Evolutionary conservation across 768 basidiomycete genomes (phyloP).

Genomic region (Fistulinella prunicolor): DNA sequence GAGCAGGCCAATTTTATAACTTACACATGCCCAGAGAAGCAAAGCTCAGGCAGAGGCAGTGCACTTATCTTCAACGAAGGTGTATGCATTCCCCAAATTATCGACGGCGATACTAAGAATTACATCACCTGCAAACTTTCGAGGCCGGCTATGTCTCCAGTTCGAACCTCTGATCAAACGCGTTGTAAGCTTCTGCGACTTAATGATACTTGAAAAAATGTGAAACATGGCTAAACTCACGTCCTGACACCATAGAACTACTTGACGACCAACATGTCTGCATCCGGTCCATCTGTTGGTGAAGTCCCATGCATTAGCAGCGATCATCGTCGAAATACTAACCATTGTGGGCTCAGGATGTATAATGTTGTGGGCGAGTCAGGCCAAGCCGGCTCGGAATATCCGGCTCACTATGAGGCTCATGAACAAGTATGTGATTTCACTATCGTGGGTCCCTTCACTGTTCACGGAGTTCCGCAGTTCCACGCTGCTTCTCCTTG

Average conservation of each 20-base stretch:
- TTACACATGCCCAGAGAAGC: conserved; percentile 2
- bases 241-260: neutral
- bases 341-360: too few relatives aligned
- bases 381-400: neutral
- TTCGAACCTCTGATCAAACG: neutral
- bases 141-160: neutral
- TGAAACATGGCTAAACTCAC: too few relatives aligned
- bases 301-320: too few relatives aligned
- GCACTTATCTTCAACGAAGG: conserved; percentile 2
- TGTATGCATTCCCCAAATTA: neutral
- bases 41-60: conserved; percentile 9
- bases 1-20: too few relatives aligned
- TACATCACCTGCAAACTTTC: neutral
- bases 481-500: conserved; percentile 17
- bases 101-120: neutral
- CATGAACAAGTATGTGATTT: conserved; percentile 9
- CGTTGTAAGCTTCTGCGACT: neutral
- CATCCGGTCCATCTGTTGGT: too few relatives aligned
- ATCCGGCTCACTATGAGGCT: conserved; percentile 3
- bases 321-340: neutral
- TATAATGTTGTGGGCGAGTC: conserved; percentile 1
- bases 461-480: conserved; percentile 21
- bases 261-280: too few relatives aligned
- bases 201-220: neutral
- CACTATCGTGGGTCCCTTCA: conserved; percentile 6